These are phyloP conservation scores for Kodamaea laetipori DNA, from an alignment of 805 yeast species.

Conservation along the genomic window DNA sequence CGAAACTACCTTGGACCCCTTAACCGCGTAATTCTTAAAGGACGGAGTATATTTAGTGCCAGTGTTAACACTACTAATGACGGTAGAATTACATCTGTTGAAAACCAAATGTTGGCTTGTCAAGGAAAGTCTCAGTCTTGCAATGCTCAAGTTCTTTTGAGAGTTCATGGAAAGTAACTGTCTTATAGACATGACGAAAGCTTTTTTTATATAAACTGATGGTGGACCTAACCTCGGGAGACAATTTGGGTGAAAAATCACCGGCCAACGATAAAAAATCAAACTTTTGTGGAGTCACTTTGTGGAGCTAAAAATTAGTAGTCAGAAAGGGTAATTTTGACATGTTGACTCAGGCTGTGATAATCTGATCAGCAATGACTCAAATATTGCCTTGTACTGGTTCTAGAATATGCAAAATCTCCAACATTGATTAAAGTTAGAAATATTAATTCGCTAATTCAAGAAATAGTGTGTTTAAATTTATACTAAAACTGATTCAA, in stretches of 20 bases:
- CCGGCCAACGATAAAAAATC: not conserved
- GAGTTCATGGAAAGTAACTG: not conserved
- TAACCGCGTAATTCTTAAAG: slow-evolving; percentile 47
- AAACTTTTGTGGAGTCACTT: not conserved
- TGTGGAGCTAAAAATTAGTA: too few relatives aligned
- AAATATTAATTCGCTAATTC: too few relatives aligned
- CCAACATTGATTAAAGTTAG: too few relatives aligned
- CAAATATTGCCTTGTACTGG: too few relatives aligned
- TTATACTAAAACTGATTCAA: too few relatives aligned
- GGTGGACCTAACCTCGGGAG: slow-evolving; percentile 2
- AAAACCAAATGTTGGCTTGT: slow-evolving; percentile 16
- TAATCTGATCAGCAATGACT: too few relatives aligned
- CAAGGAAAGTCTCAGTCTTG: slow-evolving; percentile 15
- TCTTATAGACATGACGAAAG: not conserved
- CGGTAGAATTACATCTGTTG: slow-evolving; percentile 14
- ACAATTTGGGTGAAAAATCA: not conserved
- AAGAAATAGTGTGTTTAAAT: too few relatives aligned
- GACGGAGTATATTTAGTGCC: slow-evolving; percentile 40
- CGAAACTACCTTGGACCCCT: slow-evolving; percentile 52
- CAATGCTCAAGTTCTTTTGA: slow-evolving; percentile 8
- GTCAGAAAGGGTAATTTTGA: too few relatives aligned
- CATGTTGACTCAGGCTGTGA: too few relatives aligned
- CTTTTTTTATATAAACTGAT: not conserved
- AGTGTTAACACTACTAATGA: slow-evolving; percentile 11
- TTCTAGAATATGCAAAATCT: too few relatives aligned